Percentiles rank a stretch among this genome's conserved stretches.
Evolutionary conservation across 257 asterid genomes (phyloP).

Genomic region (Solanum ossicruentum): DNA sequence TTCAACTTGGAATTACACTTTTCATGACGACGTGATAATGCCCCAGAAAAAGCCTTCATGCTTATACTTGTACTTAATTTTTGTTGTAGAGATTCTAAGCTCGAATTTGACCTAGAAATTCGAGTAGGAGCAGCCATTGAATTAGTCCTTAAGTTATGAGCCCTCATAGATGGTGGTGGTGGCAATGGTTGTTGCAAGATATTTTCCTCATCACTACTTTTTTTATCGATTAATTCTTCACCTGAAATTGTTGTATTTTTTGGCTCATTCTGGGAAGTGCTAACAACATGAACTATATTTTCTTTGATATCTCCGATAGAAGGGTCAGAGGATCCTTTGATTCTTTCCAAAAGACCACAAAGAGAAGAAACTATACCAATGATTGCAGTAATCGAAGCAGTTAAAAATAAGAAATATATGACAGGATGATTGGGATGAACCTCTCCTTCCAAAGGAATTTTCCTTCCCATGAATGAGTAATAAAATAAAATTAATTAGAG

Average conservation of each 20-base stretch:
- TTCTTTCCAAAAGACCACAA: conserved; percentile 36
- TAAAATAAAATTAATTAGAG: neutral
- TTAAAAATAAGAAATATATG: conserved; percentile 6
- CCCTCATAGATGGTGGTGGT: conserved; percentile 23
- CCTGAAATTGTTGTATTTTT: neutral
- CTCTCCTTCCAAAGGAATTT: conserved; percentile 22
- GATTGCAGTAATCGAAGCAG: conserved; percentile 15
- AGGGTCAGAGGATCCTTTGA: conserved; percentile 1
- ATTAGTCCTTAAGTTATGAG: neutral
- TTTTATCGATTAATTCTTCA: neutral
- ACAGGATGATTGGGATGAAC: conserved; percentile 7
- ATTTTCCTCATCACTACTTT: neutral
- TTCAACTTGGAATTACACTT: conserved; percentile 26
- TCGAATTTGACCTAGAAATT: conserved; percentile 18
- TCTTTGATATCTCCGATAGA: neutral
- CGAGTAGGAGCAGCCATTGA: neutral
- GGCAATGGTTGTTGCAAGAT: conserved; percentile 13
- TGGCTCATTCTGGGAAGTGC: neutral
- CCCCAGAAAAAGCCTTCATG: conserved; percentile 20
- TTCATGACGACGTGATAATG: neutral
- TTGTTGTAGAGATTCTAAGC: neutral
- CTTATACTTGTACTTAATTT: conserved; percentile 45
- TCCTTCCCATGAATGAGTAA: conserved; percentile 37
- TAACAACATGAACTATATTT: neutral
- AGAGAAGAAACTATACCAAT: conserved; percentile 33